Evolutionary conservation across 768 basidiomycete species (phyloP).

Genomic region (Amanita exitialis): DNA sequence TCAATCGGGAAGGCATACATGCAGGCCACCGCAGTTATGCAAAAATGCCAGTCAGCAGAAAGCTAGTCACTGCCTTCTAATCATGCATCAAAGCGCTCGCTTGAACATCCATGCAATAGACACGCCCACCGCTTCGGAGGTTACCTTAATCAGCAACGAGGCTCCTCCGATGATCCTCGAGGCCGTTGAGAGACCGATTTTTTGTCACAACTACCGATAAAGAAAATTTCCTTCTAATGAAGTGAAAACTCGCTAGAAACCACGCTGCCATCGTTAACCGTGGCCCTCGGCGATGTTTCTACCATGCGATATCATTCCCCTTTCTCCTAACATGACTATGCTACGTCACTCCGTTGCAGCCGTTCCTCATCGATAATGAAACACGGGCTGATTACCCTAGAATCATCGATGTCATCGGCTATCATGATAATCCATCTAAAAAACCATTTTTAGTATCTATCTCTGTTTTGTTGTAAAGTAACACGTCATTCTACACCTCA

Average conservation of each 20-base stretch:
- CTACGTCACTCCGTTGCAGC: not conserved
- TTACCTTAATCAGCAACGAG: not conserved
- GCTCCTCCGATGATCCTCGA: not conserved
- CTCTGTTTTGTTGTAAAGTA: not conserved
- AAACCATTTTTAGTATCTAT: not conserved
- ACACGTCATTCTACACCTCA: not conserved
- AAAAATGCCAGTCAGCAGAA: not conserved
- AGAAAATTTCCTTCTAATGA: not conserved
- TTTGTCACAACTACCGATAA: not conserved
- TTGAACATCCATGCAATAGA: not conserved
- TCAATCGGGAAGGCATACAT: not conserved
- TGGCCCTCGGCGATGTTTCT: not conserved
- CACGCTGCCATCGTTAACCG: not conserved
- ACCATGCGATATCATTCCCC: not conserved
- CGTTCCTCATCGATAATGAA: not conserved
- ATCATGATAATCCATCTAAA: constrained; percentile 24
- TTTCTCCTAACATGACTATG: not conserved
- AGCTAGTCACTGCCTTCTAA: not conserved
- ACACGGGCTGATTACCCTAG: constrained; percentile 6
- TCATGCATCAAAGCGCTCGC: not conserved
- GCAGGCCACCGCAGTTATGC: not conserved
- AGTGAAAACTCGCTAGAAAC: not conserved
- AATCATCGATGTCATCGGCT: constrained; percentile 28
- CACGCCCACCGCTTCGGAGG: not conserved
- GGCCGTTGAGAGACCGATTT: not conserved